Percentiles rank a stretch among this genome's conserved stretches.
Conservation (phyloP, 75 land plant species). For the Gnetum montanum region DNA sequence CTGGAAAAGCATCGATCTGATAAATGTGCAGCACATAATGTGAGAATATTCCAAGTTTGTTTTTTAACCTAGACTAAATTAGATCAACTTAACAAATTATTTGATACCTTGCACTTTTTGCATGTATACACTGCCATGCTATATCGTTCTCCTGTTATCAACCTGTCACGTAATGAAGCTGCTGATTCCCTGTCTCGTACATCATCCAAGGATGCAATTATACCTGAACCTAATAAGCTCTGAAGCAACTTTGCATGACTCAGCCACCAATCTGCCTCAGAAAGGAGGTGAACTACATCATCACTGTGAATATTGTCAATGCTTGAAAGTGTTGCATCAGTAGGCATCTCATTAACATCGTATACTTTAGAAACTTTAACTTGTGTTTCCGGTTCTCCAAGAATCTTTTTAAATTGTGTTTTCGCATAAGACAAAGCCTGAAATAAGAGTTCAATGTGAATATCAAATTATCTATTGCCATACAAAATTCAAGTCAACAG, state of each 20-base stretch:
- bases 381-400: slow-evolving; percentile 41
- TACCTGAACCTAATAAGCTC: slow-evolving; percentile 83
- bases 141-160: slow-evolving; percentile 80
- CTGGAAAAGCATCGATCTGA: slow-evolving; percentile 97
- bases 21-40: too few relatives aligned
- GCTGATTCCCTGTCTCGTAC: slow-evolving; percentile 79
- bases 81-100: too few relatives aligned
- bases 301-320: slow-evolving; percentile 46
- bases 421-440: slow-evolving; percentile 78
- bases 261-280: slow-evolving; percentile 79
- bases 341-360: slow-evolving; percentile 49
- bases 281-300: slow-evolving; percentile 54
- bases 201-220: slow-evolving; percentile 85
- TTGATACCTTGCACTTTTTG: slow-evolving; percentile 90
- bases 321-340: slow-evolving; percentile 61
- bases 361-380: slow-evolving; percentile 31
- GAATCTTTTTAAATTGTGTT: slow-evolving; percentile 53
- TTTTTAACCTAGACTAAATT: too few relatives aligned
- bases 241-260: slow-evolving; percentile 93
- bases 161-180: slow-evolving; percentile 73
- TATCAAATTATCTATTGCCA: background rate
- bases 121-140: slow-evolving; percentile 96
- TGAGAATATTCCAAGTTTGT: background rate
- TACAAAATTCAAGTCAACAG: background rate
- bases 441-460: background rate